A percentile compares a stretch with the other conserved stretches of the same genome.
Evolutionary conservation across 2,329 filamentous ascomycete species (phyloP).

Genomic region (Sordariomycetes sp.): DNA sequence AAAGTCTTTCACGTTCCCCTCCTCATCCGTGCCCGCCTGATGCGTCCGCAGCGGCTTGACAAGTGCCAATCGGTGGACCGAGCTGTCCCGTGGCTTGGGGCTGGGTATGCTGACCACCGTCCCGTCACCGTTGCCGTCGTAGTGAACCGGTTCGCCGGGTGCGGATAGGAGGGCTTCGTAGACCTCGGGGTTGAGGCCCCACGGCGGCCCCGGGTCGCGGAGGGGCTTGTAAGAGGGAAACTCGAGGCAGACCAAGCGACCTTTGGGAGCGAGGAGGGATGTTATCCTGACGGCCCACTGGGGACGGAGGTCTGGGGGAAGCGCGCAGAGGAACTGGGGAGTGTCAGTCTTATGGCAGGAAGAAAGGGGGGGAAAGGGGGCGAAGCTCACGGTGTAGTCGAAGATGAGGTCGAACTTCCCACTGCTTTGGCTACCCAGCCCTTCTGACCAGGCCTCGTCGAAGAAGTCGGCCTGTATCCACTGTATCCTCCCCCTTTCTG

Average conservation of each 20-base stretch:
- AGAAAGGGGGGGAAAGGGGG: neutral
- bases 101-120: conserved; percentile 28
- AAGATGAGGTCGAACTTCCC: conserved; percentile 56
- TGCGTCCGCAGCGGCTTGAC: conserved; percentile 43
- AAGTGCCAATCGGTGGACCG: conserved; percentile 35
- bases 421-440: conserved; percentile 26
- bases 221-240: conserved; percentile 67
- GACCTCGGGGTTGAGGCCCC: conserved; percentile 56
- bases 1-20: conserved; percentile 40
- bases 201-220: conserved; percentile 61
- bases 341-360: neutral
- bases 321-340: conserved; percentile 53
- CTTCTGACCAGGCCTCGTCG: conserved; percentile 43
- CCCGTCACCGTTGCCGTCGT: conserved; percentile 36
- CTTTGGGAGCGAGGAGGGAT: conserved; percentile 37
- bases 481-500: conserved; percentile 37
- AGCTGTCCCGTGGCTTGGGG: conserved; percentile 27
- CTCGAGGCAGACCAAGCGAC: conserved; percentile 58
- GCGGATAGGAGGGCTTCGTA: conserved; percentile 63
- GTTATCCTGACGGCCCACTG: conserved; percentile 44
- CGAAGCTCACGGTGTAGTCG: conserved; percentile 48
- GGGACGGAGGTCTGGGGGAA: conserved; percentile 42
- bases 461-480: conserved; percentile 63
- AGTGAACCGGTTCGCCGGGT: conserved; percentile 59
- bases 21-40: conserved; percentile 29